Conservation (phyloP, 305 asterid species). For the Euphrasia arctica region DNA sequence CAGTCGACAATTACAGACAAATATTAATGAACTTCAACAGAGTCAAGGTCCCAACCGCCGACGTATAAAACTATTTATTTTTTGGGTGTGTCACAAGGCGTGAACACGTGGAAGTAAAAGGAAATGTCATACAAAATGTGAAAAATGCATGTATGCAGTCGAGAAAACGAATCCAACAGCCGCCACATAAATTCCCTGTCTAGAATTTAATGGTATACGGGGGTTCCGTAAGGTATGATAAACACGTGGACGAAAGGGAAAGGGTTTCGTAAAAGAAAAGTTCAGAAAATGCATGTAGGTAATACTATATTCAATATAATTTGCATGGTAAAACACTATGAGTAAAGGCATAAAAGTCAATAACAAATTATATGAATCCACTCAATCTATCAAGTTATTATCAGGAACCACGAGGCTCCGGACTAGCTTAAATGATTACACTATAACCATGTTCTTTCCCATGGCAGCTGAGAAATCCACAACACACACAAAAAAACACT, state of each 20-base stretch:
- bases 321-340: neutral
- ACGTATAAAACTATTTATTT: neutral
- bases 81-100: neutral
- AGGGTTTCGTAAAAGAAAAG: slow-evolving; percentile 18
- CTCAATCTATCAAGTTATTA: neutral
- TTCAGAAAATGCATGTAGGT: slow-evolving; percentile 12
- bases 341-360: neutral
- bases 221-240: slow-evolving; percentile 10
- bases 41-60: neutral
- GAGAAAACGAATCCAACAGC: slow-evolving; percentile 23
- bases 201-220: neutral
- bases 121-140: neutral
- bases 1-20: slow-evolving; percentile 18
- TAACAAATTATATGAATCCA: neutral
- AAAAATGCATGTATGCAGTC: slow-evolving; percentile 9
- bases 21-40: neutral
- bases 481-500: neutral
- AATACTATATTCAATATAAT: slow-evolving; percentile 8
- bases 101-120: neutral
- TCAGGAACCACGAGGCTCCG: neutral
- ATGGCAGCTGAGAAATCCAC: slow-evolving; percentile 5
- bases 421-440: slow-evolving; percentile 2
- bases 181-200: slow-evolving; percentile 17
- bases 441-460: slow-evolving; percentile 10
- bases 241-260: slow-evolving; percentile 31